Percentiles rank a stretch among this genome's conserved stretches.
These are phyloP conservation scores for Teunomyces kruisii DNA, from an alignment of 805 yeast genomes.

Conservation along the genomic window DNA sequence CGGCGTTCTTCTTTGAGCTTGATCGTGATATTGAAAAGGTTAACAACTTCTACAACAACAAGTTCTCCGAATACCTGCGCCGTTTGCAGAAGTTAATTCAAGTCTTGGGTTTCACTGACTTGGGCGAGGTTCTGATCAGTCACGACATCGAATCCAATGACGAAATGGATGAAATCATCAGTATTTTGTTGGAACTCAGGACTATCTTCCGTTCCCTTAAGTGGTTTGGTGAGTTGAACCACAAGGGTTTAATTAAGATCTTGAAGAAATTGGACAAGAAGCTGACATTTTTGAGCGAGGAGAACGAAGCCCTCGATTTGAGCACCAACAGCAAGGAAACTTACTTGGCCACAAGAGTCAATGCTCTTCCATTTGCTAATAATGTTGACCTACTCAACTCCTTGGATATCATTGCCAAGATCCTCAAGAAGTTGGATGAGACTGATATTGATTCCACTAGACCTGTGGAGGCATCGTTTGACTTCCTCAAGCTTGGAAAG, in stretches of 20 bases:
- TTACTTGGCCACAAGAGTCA: conserved; percentile 61
- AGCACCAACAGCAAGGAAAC: conserved; percentile 33
- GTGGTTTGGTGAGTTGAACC: conserved; percentile 93
- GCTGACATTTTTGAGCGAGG: conserved; percentile 24
- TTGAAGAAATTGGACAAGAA: conserved; percentile 90
- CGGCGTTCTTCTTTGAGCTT: conserved; percentile 71
- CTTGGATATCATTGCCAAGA: conserved; percentile 52
- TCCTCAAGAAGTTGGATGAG: conserved; percentile 45
- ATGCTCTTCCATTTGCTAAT: conserved; percentile 75
- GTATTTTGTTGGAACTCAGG: conserved; percentile 71
- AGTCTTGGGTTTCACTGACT: conserved; percentile 33
- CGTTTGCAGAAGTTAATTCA: conserved; percentile 51
- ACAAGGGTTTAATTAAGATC: conserved; percentile 85
- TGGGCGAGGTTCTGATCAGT: conserved; percentile 13
- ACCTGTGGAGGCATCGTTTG: conserved; percentile 9
- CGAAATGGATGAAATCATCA: conserved; percentile 41
- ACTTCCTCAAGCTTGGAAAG: conserved; percentile 23
- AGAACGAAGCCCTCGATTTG: conserved; percentile 5
- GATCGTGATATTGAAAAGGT: conserved; percentile 83
- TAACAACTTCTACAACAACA: conserved; percentile 72
- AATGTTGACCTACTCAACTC: conserved; percentile 58
- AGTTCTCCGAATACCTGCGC: conserved; percentile 71
- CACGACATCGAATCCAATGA: conserved; percentile 38
- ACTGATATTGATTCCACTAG: conserved; percentile 1
- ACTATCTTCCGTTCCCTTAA: conserved; percentile 76